Base-by-base conservation (phyloP, 371 early-diverging fungal genomes). In the Syncephalis plumigaleata region DNA sequence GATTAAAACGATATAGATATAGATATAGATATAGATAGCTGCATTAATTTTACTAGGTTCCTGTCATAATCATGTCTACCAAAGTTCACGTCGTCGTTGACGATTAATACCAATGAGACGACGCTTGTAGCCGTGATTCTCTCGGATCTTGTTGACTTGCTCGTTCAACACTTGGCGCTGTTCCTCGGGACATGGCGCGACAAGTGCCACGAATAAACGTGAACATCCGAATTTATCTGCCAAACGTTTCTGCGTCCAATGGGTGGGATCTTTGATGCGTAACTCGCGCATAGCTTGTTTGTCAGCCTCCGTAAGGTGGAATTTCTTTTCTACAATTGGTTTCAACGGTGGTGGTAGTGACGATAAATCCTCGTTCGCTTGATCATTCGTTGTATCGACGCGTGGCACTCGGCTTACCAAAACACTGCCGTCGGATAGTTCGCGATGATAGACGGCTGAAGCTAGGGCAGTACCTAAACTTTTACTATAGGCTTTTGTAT, bases 341-440 rank as follows among this genome's bases (percentile, higher is more conserved):
- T 53, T 54, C 45, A 64, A 40, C 20, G 64, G 51, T 48, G 64
- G 64, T 13, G 64, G 64, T 46, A 64, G 44, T 18, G 58, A 51
- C 55, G 24, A 26, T 39, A 15, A 36, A 9, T 2, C 24, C 11
- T 9, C 15, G 39, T 45, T 21, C 16, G 18, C 13, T 22, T 24
- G 31, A 7, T 4, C 31, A 31, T 31, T 11, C 4, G 21, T n/a
- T 8, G 21, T 40, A 0, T 11, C 2, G 1, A 11, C 13, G 16
- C 25, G 22, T 22, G 53, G 48, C 2, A 37, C 39, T 18, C 53
- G 48, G 1, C 48, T 26, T 9, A 48, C 31, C 16, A 53, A 48
- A 15, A 31, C 3, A 48, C 53, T 53, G 25, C 49, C 49, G 43
- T 53, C 53, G 39, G 47, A 48, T 27, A 53, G 36, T 27, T 40